These are phyloP conservation scores for Pezicula neosporulosa DNA, from an alignment of 2,329 filamentous ascomycete species.

Conservation along the genomic window DNA sequence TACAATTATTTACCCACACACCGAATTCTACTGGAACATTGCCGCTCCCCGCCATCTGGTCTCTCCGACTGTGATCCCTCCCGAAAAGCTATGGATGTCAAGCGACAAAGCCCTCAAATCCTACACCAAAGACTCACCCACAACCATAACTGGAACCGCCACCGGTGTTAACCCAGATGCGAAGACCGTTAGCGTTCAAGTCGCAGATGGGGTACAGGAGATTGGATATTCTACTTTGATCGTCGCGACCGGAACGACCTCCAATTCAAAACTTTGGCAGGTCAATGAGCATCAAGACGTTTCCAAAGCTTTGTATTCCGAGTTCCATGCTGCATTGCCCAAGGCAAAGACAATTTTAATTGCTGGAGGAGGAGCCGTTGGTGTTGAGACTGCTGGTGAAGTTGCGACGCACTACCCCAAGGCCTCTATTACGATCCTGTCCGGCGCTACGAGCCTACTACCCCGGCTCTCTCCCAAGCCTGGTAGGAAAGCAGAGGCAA, in stretches of 20 bases:
- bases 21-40: constrained; percentile 49
- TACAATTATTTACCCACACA: constrained; percentile 49
- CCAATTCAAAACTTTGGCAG: constrained; percentile 43
- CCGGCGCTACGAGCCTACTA: constrained; percentile 8
- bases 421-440: constrained; percentile 16
- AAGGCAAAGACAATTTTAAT: constrained; percentile 23
- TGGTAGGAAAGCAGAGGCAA: constrained; percentile 27
- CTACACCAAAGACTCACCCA: constrained; percentile 42
- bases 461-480: constrained; percentile 4
- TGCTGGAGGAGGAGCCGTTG: constrained; percentile 26
- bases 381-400: constrained; percentile 29
- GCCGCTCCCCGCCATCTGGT: constrained; percentile 50
- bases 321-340: constrained; percentile 30
- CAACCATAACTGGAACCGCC: constrained; percentile 47
- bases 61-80: constrained; percentile 41
- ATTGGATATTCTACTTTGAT: constrained; percentile 45
- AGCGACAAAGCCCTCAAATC: constrained; percentile 46
- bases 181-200: constrained; percentile 38
- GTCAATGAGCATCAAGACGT: constrained; percentile 33
- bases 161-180: constrained; percentile 39
- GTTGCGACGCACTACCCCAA: constrained; percentile 16
- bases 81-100: constrained; percentile 44
- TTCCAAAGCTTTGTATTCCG: constrained; percentile 2
- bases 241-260: constrained; percentile 47
- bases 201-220: constrained; percentile 11